A percentile compares a stretch with the other conserved stretches of the same genome.
phyloP scores from a whole-genome alignment of 768 basidiomycete species.

The Solioccasus polychromus region DNA sequence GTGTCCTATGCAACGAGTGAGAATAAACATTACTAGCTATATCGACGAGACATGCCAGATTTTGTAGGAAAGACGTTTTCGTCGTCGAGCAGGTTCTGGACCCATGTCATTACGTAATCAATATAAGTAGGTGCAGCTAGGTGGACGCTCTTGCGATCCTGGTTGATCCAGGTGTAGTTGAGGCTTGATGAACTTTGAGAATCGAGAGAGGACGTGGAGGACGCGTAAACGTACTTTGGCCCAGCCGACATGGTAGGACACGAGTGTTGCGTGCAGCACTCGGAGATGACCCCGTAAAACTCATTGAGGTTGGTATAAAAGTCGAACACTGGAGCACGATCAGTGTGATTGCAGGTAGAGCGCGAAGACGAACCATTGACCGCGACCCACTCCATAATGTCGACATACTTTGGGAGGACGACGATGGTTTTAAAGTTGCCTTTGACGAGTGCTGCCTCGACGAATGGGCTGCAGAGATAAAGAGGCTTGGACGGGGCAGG shows the following conservation, averaged over 20 bases:
- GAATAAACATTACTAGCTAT: too few relatives aligned
- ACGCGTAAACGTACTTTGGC: conserved; percentile 53
- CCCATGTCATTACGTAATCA: conserved; percentile 96
- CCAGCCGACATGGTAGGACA: conserved; percentile 95
- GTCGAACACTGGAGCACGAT: conserved; percentile 70
- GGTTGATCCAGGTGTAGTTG: conserved; percentile 94
- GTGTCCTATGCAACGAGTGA: conserved; percentile 50
- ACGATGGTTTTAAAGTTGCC: conserved; percentile 99
- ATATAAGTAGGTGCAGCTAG: conserved; percentile 95
- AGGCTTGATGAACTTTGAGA: conserved; percentile 50
- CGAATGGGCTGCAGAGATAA: conserved; percentile 92
- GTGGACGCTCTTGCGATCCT: conserved; percentile 82
- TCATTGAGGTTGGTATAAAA: conserved; percentile 97
- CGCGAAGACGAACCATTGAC: conserved; percentile 69
- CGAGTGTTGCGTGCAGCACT: conserved; percentile 85
- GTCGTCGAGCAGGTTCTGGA: conserved; percentile 92
- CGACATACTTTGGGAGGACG: conserved; percentile 91
- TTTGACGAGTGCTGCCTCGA: conserved; percentile 92
- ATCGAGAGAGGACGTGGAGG: background rate
- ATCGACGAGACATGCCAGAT: conserved; percentile 66
- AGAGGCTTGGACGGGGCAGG: conserved; percentile 52
- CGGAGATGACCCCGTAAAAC: conserved; percentile 92
- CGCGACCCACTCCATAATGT: conserved; percentile 96
- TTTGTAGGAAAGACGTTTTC: conserved; percentile 95
- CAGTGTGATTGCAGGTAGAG: background rate